phyloP scores from a whole-genome alignment of 805 yeast species.

The Monosporozyma yasuniensis region DNA sequence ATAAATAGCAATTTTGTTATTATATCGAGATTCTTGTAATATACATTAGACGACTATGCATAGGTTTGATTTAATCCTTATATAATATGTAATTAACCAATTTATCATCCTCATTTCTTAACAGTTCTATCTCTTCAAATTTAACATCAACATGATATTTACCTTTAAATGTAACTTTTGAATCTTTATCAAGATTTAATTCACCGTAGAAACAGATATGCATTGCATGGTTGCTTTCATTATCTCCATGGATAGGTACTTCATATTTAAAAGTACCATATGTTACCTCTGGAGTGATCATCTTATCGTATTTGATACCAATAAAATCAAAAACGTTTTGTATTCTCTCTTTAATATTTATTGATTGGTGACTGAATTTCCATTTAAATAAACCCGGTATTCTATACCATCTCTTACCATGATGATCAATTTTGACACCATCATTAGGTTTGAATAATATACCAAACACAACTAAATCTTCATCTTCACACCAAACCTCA shows the following conservation, averaged over 20 bases:
- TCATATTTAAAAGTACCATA: constrained; percentile 25
- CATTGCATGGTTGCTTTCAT: constrained; percentile 12
- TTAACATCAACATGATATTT: constrained; percentile 26
- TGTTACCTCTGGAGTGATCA: constrained; percentile 19
- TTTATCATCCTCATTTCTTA: constrained; percentile 22
- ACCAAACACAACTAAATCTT: constrained; percentile 25
- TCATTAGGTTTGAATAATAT: constrained; percentile 15
- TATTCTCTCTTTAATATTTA: constrained; percentile 12
- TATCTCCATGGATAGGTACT: constrained; percentile 19
- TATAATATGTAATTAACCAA: constrained; percentile 23
- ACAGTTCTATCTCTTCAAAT: constrained; percentile 23
- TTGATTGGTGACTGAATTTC: constrained; percentile 20
- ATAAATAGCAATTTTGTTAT: background rate
- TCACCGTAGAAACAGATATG: constrained; percentile 28
- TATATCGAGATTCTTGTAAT: background rate
- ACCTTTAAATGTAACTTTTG: constrained; percentile 24
- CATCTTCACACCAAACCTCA: constrained; percentile 27
- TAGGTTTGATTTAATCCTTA: too few relatives aligned
- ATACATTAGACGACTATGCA: too few relatives aligned
- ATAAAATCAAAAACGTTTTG: constrained; percentile 12
- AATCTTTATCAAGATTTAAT: constrained; percentile 16
- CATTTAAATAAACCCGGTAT: constrained; percentile 21
- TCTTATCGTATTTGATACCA: constrained; percentile 21
- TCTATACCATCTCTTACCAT: constrained; percentile 16
- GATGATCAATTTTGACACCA: background rate